Base-by-base conservation (phyloP, 2,329 filamentous ascomycete genomes). In the Ophiosphaerella narmari region DNA sequence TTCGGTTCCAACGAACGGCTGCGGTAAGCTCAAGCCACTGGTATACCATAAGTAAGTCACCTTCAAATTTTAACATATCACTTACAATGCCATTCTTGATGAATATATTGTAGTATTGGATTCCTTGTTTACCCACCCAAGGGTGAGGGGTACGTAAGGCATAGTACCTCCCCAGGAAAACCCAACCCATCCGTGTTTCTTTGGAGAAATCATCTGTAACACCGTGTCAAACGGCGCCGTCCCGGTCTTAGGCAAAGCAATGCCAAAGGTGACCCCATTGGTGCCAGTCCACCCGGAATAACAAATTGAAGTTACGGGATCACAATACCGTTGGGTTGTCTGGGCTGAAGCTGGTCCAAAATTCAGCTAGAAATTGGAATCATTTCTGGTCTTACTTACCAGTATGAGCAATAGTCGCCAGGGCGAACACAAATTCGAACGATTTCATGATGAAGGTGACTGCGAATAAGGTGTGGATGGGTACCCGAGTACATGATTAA, bases 121-220 rank as follows among this genome's bases (percentile, higher is more conserved):
- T 12, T 63, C 71, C 21, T 73, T 76, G 56, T 77, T 78, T 33
- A 68, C 59, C 78, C 78, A 80, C 4, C 70, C 74, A 24, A 81
- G 61, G 4, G 76, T 72, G 2, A 81, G 65, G 2, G 78, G 78
- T 50, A 77, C 76, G 62, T 78, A 77, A 1, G 75, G 73, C 78
- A 80, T 80, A 31, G 73, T 72, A 4, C 77, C 78, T n/a, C 77
- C 78, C 78, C 78, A 80, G 12, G 78, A 74, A 18, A 80, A 66
- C 2, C 77, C 78, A 7, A 75, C 74, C 78, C 78, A 81, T 47
- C 77, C 78, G 39, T 78, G 71, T 2, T 65, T 60, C n/a, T 66
- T 66, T 12, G 78, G 77, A 0, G 77, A 73, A 3, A 74, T 66
- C 38, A 80, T 72, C 56, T 80, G 78, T 18, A 79, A 34, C 5